A percentile compares a stretch with the other conserved stretches of the same genome.
phyloP scores from a whole-genome alignment of 768 basidiomycete genomes.

The Leccinum ochraceum region DNA sequence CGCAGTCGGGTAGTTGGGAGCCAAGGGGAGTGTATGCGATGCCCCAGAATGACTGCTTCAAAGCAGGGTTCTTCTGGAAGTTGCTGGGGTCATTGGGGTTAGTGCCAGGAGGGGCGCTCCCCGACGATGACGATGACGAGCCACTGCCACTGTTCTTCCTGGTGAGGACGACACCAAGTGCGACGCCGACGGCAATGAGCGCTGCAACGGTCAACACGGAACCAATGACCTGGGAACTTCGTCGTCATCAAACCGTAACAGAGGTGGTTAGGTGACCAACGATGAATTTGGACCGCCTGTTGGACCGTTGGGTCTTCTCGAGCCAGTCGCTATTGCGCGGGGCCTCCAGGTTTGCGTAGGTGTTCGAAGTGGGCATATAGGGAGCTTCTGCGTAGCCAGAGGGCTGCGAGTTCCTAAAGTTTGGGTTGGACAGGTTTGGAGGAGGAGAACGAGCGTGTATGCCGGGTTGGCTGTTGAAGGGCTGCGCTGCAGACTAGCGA shows the following conservation, averaged over 20 bases:
- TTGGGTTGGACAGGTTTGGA: conserved; percentile 25
- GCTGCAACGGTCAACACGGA: conserved; percentile 46
- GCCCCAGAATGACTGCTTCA: conserved; percentile 81
- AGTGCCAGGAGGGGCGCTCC: conserved; percentile 27
- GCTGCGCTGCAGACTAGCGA: conserved; percentile 33
- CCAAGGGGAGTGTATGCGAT: conserved; percentile 84
- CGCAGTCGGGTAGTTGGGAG: conserved; percentile 71
- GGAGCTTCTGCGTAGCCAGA: conserved; percentile 27
- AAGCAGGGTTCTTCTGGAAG: conserved; percentile 66
- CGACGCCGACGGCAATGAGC: conserved; percentile 59
- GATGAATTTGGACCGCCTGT: conserved; percentile 53
- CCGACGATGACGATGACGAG: conserved; percentile 21
- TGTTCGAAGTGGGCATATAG: conserved; percentile 24
- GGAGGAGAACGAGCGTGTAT: conserved; percentile 38
- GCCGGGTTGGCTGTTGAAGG: conserved; percentile 34
- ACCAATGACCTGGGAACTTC: conserved; percentile 49
- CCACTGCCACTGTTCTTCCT: conserved; percentile 46
- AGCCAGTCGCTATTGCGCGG: conserved; percentile 42
- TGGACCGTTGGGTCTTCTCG: conserved; percentile 35
- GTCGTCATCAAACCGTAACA: not conserved
- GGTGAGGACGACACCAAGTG: conserved; percentile 64
- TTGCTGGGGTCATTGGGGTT: conserved; percentile 72
- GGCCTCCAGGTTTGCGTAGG: conserved; percentile 35
- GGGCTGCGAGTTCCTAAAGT: conserved; percentile 26
- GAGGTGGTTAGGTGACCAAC: conserved; percentile 40